Evolutionary conservation across 129 eudicot species (phyloP), one percentile per base, ranked within the genome.

Genomic region (Chrysanthemum makinoi): DNA sequence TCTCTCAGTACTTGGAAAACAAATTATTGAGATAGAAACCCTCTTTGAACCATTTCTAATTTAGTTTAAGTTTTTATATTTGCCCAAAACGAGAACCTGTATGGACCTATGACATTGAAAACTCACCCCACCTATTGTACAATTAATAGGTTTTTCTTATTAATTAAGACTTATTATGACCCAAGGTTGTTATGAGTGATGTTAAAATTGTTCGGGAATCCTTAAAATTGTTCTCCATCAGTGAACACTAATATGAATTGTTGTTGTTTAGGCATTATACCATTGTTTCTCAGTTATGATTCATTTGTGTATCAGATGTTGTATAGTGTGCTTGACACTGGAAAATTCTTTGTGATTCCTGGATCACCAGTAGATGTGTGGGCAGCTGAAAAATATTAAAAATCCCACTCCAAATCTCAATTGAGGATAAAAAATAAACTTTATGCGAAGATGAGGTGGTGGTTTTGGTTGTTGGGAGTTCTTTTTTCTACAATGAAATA

Each of bases 301-400:
- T 35, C 44, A 68, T 85, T 76, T 61, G 70, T 86, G 85, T 80
- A 62, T 72, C 97, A 94, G 99, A 94, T 94, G 90, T 78, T 94
- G 73, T 94, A 94, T 83, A 94, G 96, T 80, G 82, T 70, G 79
- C 93, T 94, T 79, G 99, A 94, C 87, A 82, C 88, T 73, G 99
- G 99, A 90, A 94, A 94, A 91, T 94, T 94, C 91, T 82, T 85
- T 84, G 99, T 94, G 80, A 86, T 89, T 86, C 99, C 99, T 86
- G 99, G 97, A 79, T 87, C 99, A 83, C 99, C 99, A 64, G 24
- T 82, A 77, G 99, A 94, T 76, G 87, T 84, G 79, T 94, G 97
- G 97, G 89, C 90, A 71, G 96, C 99, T 22, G 96, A 90, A 82
- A 89, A 83, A 81, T 94, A 89, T 81, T 77, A 73, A 53, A 82